Evolutionary conservation across 257 asterid species (phyloP).

Genomic region (Solanum chmielewskii): DNA sequence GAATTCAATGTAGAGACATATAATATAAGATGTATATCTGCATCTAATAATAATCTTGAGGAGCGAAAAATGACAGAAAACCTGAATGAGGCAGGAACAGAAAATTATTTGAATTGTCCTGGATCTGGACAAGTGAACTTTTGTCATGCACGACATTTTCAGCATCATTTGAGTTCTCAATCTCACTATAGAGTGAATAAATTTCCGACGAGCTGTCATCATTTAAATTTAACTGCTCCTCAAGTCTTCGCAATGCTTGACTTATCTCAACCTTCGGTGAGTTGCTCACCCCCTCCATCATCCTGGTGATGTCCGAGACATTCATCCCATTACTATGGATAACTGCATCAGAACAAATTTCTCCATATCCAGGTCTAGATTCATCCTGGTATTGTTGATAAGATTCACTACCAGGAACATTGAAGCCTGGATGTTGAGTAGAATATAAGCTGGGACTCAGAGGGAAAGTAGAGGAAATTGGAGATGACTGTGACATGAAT

Average conservation of each 20-base stretch:
- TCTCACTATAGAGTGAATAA: constrained; percentile 19
- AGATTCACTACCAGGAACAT: constrained; percentile 41
- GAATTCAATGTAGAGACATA: neutral
- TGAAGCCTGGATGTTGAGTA: constrained; percentile 38
- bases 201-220: constrained; percentile 38
- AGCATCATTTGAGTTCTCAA: constrained; percentile 33
- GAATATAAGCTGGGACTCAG: constrained; percentile 42
- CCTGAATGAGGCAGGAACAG: constrained; percentile 25
- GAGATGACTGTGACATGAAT: constrained; percentile 33
- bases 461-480: constrained; percentile 32
- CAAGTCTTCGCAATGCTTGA: constrained; percentile 49
- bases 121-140: constrained; percentile 26
- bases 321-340: constrained; percentile 9
- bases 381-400: constrained; percentile 26
- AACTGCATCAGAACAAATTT: constrained; percentile 43
- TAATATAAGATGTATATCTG: neutral
- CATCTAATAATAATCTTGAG: neutral
- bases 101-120: constrained; percentile 26
- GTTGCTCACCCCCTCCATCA: constrained; percentile 30
- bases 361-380: constrained; percentile 60
- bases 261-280: constrained; percentile 38
- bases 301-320: constrained; percentile 13
- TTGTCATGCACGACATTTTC: constrained; percentile 28
- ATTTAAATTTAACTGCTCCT: constrained; percentile 77
- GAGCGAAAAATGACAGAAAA: neutral